Base-by-base conservation (phyloP, 1,139 yeast genomes). In the Geotrichum phurueaensis region DNA sequence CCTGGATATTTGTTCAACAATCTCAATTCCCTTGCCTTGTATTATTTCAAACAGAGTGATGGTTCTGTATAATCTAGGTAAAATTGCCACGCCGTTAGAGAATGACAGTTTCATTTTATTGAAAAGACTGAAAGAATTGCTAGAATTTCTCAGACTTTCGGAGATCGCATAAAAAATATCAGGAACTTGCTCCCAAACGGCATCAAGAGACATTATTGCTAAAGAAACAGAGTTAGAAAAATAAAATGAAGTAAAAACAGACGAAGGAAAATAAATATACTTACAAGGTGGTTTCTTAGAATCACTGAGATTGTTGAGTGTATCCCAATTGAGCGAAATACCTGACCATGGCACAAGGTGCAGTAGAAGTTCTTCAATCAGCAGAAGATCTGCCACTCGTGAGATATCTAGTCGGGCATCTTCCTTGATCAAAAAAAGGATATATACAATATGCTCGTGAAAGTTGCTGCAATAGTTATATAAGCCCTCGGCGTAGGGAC, bases 401-500 rank as follows among this genome's bases (percentile, higher is more conserved):
- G 58, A 51, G 7, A 59, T 22, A 52, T 59, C 61, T 2, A 59
- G 55, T 39, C 58, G 36, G 20, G 59, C 51, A 22, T 59, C 61
- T 27, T 59, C 61, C 48, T 55, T 59, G 5, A 59, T 27, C 15
- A 59, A 51, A 27, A 59, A 59, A 6, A 59, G 49, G 10, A 45
- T 29, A 27, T 51, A 31, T 7, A 59, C 43, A 23, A 25, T 27
- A 22, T 27, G 43, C n/a, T 54, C 57, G 13, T 27, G n/a, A 3
- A 51, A 45, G 20, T 45, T 27, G 15, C 43, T 43, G 12, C 55
- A 31, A 18, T 43, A 36, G n/a, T 36, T 53, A 18, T 29, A 20
- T 7, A 39, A 39, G 20, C 47, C 47, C 47, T 39, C 47, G 9
- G 47, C 47, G 47, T 39, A 15, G 18, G 47, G n/a, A 22, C 45